Base-by-base conservation (phyloP, 2,329 filamentous ascomycete genomes). In the Dactylellina drechsleri region DNA sequence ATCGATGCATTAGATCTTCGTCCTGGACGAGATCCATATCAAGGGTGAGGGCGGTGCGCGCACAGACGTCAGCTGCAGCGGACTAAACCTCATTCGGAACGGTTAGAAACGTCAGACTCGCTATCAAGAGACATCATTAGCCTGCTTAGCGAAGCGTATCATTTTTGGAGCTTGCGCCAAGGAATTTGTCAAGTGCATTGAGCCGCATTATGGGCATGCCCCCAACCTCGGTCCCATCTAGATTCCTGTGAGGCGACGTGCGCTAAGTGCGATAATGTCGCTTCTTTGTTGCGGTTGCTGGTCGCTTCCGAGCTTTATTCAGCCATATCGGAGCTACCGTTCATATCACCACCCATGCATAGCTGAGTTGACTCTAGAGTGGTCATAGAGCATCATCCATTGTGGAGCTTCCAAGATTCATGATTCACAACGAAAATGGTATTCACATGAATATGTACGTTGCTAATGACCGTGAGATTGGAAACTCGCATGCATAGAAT, bases 241-340 rank as follows among this genome's bases (percentile, higher is more conserved):
- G 70, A 74, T 52, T 66, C 28, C 49, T 10, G 5, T 23, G 40
- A 66, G 50, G 40, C 49, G 47, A 47, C 28, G 59, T 73, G 68
- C 68, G 62, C 57, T 66, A 66, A 73, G 40, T 66, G 60, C 68
- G 62, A 73, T 57, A 66, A 54, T 58, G 49, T 66, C 68, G 70
- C 62, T 74, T 74, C 62, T 62, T 52, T 49, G 50, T 62, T 66
- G 49, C 40, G 43, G 57, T 16, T 60, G 23, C 59, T 61, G 16
- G n/a, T 26, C 47, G 15, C 47, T 52, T 18, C n/a, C 7, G 1
- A 52, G 47, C 18, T 20, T 45, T 31, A 43, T 54, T 62, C 52
- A 74, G 62, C 57, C 70, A 62, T 53, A 31, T 54, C 70, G 70
- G 70, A 66, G 58, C 40, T 31, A n/a, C 70, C 70, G 70, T 64